Evolutionary conservation across 2,329 filamentous ascomycete genomes (phyloP), one percentile per base, ranked within the genome.

Genomic region (Blastomyces emzantsi): DNA sequence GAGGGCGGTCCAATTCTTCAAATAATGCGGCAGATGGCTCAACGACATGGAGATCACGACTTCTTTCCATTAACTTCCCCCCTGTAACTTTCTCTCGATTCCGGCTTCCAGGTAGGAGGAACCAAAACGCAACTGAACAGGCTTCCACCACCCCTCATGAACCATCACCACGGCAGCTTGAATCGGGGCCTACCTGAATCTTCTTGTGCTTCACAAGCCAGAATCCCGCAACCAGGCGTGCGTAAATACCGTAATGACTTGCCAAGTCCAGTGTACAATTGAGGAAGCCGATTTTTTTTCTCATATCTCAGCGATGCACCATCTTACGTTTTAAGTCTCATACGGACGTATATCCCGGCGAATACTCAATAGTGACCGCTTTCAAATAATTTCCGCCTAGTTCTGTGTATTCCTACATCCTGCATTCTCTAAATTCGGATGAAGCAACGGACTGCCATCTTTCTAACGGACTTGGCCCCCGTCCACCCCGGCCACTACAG

Each of bases 121-220:
- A 47, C 13, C 45, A 25, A 19, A 55, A 55, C 19, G 36, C 36
- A 55, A n/a, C 19, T 22, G 51, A 22, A 28, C 61, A n/a, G 19
- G 17, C 54, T 9, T 49, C 54, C 30, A 54, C 41, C 56, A 56
- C 43, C 19, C 30, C 63, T 39, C 19, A 45, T 22, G 57, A 58
- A 36, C 65, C 64, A 15, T 66, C 64, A 8, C 66, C 66, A 47
- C 22, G 64, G 11, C 66, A 67, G 30, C 63, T 68, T 43, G 66
- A 68, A 60, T 64, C 66, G 5, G 66, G 66, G 19, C 52, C 22
- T 28, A 19, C 51, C n/a, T 62, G 52, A 62, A 39, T 13, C 43
- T 43, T n/a, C 15, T 36, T 52, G 22, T 52, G 11, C 28, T 17
- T 25, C 7, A 4, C 49, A 15, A 52, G 49, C 25, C 15, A 15